Conservation (phyloP, 257 asterid species). For the Nyctanthes arbortristis region DNA sequence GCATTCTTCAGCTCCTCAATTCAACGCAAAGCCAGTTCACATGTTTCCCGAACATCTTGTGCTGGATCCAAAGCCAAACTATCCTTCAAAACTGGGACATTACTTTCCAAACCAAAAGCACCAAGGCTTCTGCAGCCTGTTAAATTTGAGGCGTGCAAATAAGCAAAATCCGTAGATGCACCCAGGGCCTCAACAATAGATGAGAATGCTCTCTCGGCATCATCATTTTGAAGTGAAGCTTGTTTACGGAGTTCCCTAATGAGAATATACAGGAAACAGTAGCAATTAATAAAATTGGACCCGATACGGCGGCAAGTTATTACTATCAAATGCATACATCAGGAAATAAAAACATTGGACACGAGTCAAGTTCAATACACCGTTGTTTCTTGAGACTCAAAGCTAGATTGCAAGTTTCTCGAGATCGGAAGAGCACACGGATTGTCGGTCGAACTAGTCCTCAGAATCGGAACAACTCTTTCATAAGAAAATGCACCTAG, state of each 20-base stretch:
- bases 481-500: slow-evolving; percentile 70
- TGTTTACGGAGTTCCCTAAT: slow-evolving; percentile 80
- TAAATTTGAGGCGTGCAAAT: no score
- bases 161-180: no score
- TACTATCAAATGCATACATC: neutral
- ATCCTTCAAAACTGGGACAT: no score
- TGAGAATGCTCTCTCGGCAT: slow-evolving; percentile 70
- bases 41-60: no score
- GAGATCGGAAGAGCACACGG: slow-evolving; percentile 87
- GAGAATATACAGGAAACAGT: slow-evolving; percentile 16
- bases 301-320: neutral
- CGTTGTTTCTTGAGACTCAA: slow-evolving; percentile 61
- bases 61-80: no score
- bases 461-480: slow-evolving; percentile 48
- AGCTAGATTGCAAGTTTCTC: slow-evolving; percentile 94
- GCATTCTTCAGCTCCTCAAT: no score
- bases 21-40: no score
- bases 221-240: no score
- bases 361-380: slow-evolving; percentile 56
- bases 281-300: slow-evolving; percentile 9
- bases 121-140: no score
- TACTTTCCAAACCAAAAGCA: no score
- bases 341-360: slow-evolving; percentile 50
- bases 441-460: slow-evolving; percentile 64
- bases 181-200: slow-evolving; percentile 76